Evolutionary conservation across 257 asterid species (phyloP), one percentile per base, ranked within the genome.

Genomic region (Echium plantagineum): DNA sequence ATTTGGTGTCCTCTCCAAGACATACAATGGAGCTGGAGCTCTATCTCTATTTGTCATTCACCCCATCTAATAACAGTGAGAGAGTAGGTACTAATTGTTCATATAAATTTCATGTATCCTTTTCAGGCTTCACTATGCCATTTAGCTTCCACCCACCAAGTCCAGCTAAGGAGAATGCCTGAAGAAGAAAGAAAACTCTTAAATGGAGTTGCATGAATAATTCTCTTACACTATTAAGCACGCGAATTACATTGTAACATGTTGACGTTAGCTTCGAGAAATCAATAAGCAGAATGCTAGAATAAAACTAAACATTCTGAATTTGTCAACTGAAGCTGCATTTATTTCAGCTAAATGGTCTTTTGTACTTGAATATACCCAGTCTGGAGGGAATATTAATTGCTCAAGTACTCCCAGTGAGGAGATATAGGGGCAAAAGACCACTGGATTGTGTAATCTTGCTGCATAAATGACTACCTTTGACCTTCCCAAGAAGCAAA

Each of bases 61-160:
- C 49, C 5, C 49, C 49, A 42, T 42, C 16, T 42, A 2, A 15
- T 13, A 42, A 42, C 5, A 42, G 49, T 10, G 49, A 42, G 49
- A 42, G 49, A 42, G 17, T 3, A 12, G 49, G 49, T 42, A 10
- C 13, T 12, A 10, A 42, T 42, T 42, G 49, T 42, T 4, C 32
- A 63, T 30, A 57, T 38, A 48, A 53, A 32, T 55, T 58, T 71
- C 69, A 74, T 66, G 66, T 61, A 67, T 60, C 30, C 15, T 72
- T 68, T 32, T 84, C 84, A 7, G 96, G 97, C 74, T 78, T 87
- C 70, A 90, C 81, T 21, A 90, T 49, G 63, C 85, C 89, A 15
- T 78, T 85, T 63, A 90, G 86, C 74, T 80, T 85, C 97, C 97
- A 90, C 30, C 97, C 97, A 56, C 97, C 97, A 71, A 78, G 75